Conservation (phyloP, 177 flowering plant genomes). For the Tripterygium wilfordii region DNA sequence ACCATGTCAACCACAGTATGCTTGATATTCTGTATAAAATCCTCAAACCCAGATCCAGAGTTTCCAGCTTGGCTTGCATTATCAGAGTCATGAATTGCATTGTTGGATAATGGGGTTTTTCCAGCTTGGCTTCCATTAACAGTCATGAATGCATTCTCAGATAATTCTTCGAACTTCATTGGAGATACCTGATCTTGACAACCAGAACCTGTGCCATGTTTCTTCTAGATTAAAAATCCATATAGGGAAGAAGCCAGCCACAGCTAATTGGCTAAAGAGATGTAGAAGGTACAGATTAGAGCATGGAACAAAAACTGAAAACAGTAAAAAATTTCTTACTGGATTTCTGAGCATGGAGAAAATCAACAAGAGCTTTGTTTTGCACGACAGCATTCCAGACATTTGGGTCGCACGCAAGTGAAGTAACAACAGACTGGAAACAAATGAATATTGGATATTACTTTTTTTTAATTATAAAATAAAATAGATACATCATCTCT, state of each 20-base stretch:
- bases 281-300: neutral
- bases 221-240: too few species aligned
- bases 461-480: too few species aligned
- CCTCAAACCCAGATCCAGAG: constrained; percentile 12
- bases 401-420: constrained; percentile 28
- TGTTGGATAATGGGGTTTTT: too few species aligned
- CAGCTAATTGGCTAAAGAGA: neutral
- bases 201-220: constrained; percentile 4
- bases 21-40: constrained; percentile 29
- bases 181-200: constrained; percentile 2
- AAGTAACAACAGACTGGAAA: constrained; percentile 30
- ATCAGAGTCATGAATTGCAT: too few species aligned
- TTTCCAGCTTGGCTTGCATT: constrained; percentile 9
- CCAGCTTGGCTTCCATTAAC: constrained; percentile 11
- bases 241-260: neutral
- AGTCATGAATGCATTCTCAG: too few species aligned
- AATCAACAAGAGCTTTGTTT: constrained; percentile 14
- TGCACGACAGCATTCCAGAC: constrained; percentile 29
- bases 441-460: too few species aligned
- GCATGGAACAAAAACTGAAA: neutral
- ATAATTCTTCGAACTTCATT: constrained; percentile 5
- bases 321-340: constrained; percentile 1
- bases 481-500: too few species aligned
- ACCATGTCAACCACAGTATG: constrained; percentile 34
- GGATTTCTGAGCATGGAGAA: constrained; percentile 12